Conservation (phyloP, 1,284 basidiomycete species). For the Fomitopsis palustris region DNA sequence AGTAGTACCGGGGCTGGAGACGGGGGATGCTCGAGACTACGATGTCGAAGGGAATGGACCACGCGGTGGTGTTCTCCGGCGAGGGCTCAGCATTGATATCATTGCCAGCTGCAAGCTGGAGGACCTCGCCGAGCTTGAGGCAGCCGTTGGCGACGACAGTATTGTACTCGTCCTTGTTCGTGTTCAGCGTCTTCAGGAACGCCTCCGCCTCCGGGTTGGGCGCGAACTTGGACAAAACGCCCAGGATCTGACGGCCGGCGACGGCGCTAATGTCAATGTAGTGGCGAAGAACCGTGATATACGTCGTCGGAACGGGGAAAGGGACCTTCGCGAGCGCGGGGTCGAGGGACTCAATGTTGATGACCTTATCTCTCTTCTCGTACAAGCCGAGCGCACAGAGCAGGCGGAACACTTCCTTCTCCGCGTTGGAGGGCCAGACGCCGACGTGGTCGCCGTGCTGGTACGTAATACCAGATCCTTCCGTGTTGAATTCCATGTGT, state of each 20-base stretch:
- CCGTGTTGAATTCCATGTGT: slow-evolving; percentile 92
- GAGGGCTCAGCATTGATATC: slow-evolving; percentile 55
- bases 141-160: slow-evolving; percentile 75
- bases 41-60: slow-evolving; percentile 97
- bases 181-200: slow-evolving; percentile 75
- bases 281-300: slow-evolving; percentile 90
- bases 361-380: slow-evolving; percentile 75
- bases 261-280: slow-evolving; percentile 95
- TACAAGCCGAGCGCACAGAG: slow-evolving; percentile 84
- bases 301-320: slow-evolving; percentile 97
- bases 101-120: slow-evolving; percentile 86
- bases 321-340: slow-evolving; percentile 98
- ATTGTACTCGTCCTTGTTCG: slow-evolving; percentile 86
- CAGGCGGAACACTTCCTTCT: slow-evolving; percentile 87
- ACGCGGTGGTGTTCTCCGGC: slow-evolving; percentile 71
- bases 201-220: slow-evolving; percentile 78
- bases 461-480: slow-evolving; percentile 96
- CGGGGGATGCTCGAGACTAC: slow-evolving; percentile 92
- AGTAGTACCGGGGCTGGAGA: slow-evolving; percentile 96
- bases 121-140: slow-evolving; percentile 88
- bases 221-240: slow-evolving; percentile 84
- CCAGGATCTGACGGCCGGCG: slow-evolving; percentile 91
- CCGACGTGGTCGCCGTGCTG: slow-evolving; percentile 98
- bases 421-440: slow-evolving; percentile 95
- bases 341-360: slow-evolving; percentile 94